Conservation (phyloP, 2,329 filamentous ascomycete genomes). For the Tympanopsis confertula region DNA sequence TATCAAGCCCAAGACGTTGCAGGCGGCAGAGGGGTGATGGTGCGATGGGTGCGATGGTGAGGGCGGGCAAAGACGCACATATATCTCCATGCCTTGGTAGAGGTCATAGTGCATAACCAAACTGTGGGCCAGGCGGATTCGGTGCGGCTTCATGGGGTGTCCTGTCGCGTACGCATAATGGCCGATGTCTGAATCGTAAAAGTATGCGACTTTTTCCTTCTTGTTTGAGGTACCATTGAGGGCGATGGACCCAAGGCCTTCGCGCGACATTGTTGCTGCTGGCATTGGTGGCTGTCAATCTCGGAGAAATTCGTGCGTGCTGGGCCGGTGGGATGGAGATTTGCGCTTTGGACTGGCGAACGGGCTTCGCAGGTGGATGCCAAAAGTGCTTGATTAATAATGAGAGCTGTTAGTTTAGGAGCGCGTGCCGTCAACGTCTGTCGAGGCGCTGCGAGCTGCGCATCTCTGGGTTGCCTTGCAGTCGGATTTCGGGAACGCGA, state of each 20-base stretch:
- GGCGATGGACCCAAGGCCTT: constrained; percentile 40
- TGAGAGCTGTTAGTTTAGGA: no score
- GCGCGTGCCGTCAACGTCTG: no score
- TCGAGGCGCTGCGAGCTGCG: no score
- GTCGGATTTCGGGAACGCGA: no score
- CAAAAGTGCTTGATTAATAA: background rate
- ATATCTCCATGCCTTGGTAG: constrained; percentile 93
- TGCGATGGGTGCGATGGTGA: constrained; percentile 51
- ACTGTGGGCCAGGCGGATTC: constrained; percentile 86
- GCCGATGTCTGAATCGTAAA: constrained; percentile 95
- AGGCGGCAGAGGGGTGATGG: constrained; percentile 23
- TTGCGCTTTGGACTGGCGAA: background rate
- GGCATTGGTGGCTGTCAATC: background rate
- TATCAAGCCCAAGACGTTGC: constrained; percentile 10
- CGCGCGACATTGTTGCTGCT: constrained; percentile 31
- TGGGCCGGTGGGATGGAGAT: background rate
- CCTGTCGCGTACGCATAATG: constrained; percentile 96
- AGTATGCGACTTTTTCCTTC: constrained; percentile 86
- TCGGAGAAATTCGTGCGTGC: background rate
- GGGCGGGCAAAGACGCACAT: constrained; percentile 58
- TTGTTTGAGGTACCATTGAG: constrained; percentile 36
- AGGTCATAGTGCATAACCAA: constrained; percentile 92
- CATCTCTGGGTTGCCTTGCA: no score
- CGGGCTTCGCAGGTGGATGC: background rate
- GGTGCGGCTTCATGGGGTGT: constrained; percentile 98